Percentiles rank a stretch among this genome's conserved stretches.
phyloP scores from a whole-genome alignment of 164 flowering plant genomes.

The Litsea cubeba region DNA sequence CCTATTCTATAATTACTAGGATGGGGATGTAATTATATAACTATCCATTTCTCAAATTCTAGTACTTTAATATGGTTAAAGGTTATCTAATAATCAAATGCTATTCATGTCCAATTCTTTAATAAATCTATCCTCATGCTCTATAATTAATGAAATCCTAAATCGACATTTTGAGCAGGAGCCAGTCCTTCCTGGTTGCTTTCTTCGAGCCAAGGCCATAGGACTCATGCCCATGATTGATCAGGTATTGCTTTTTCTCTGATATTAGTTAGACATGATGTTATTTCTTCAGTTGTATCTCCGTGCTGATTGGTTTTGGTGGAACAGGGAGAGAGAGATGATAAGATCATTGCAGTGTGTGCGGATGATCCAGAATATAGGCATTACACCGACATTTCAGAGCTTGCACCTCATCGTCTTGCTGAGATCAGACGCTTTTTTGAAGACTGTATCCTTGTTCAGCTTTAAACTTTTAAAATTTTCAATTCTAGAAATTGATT shows the following conservation, averaged over 20 bases:
- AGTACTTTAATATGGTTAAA: not conserved
- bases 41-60: not conserved
- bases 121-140: not conserved
- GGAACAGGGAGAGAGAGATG: slow-evolving; percentile 67
- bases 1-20: not conserved
- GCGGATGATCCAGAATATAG: slow-evolving; percentile 77
- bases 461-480: not conserved
- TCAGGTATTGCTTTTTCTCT: slow-evolving; percentile 22
- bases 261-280: not conserved
- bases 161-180: slow-evolving; percentile 33
- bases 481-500: not conserved
- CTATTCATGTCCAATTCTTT: not conserved
- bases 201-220: slow-evolving; percentile 61
- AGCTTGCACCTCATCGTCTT: slow-evolving; percentile 67
- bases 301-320: slow-evolving; percentile 1
- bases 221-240: slow-evolving; percentile 71
- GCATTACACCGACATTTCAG: slow-evolving; percentile 54
- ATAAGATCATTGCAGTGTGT: slow-evolving; percentile 74
- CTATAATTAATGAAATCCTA: not conserved
- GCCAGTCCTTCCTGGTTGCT: slow-evolving; percentile 67
- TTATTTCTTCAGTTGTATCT: not conserved
- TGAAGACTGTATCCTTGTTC: slow-evolving; percentile 63
- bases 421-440: slow-evolving; percentile 67
- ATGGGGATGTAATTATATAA: not conserved
- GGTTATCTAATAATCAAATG: no score